Evolutionary conservation across 192 early-diverging fungal genomes (phyloP).

Genomic region (Paraglomus brasilianum): DNA sequence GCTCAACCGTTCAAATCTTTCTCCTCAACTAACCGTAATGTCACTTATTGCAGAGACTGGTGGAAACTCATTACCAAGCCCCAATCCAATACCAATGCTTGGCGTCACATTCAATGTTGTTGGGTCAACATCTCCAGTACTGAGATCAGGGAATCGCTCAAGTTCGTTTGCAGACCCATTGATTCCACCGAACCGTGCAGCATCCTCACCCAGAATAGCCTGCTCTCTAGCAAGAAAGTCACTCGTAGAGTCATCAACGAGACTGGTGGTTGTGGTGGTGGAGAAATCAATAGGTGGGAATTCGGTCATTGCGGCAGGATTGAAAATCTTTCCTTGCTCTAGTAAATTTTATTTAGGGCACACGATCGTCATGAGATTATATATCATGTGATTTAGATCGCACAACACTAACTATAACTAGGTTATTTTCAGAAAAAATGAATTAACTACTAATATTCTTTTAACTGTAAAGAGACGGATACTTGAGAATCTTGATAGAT

Average conservation of each 20-base stretch:
- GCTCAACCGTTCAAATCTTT: no score
- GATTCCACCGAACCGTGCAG: slow-evolving; percentile 55
- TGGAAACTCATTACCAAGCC: slow-evolving; percentile 8
- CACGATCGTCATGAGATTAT: no score
- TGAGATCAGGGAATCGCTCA: slow-evolving; percentile 28
- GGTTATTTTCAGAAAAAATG: no score
- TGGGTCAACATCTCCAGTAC: slow-evolving; percentile 1
- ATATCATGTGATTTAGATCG: no score
- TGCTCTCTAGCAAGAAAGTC: slow-evolving; percentile 79
- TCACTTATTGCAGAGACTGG: neutral
- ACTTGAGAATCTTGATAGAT: no score
- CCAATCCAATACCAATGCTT: no score
- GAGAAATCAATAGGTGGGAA: slow-evolving; percentile 25
- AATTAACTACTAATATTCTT: no score
- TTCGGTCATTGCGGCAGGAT: neutral
- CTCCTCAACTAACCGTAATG: no score
- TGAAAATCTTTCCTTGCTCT: no score
- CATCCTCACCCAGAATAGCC: slow-evolving; percentile 68
- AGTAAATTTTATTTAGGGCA: no score
- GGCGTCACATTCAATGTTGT: slow-evolving; percentile 28
- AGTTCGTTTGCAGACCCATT: slow-evolving; percentile 27
- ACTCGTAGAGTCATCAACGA: slow-evolving; percentile 58
- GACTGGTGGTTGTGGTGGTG: slow-evolving; percentile 33
- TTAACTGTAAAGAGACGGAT: no score
- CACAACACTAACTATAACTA: no score